Evolutionary conservation across 768 basidiomycete genomes (phyloP).

Genomic region (Clathrus columnatus): DNA sequence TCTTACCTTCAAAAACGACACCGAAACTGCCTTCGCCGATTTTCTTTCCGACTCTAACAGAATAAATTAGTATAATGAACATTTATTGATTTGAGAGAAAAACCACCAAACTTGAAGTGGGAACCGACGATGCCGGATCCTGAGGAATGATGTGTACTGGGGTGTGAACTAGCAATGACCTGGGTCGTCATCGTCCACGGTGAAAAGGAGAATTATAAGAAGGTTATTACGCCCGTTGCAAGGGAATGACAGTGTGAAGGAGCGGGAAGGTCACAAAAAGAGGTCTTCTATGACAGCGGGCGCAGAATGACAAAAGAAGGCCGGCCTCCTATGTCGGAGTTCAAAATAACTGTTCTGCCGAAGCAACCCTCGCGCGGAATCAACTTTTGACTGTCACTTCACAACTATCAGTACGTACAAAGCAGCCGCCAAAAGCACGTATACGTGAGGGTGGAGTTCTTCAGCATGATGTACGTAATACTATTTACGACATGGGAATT

Average conservation of each 20-base stretch:
- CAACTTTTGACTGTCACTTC: too few relatives aligned
- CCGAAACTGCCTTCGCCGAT: conserved; percentile 99
- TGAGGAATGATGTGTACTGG: conserved; percentile 8
- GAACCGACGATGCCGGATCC: conserved; percentile 9
- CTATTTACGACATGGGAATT: too few relatives aligned
- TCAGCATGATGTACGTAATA: too few relatives aligned
- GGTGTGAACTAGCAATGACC: conserved; percentile 12
- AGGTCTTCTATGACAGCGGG: background rate
- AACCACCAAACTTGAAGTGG: conserved; percentile 8
- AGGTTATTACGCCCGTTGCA: background rate
- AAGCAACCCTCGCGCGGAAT: too few relatives aligned
- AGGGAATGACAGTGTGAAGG: background rate
- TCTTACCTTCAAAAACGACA: conserved; percentile 89
- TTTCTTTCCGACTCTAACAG: conserved; percentile 83
- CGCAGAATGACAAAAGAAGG: background rate
- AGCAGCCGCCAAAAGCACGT: too few relatives aligned
- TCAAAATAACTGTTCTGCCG: background rate
- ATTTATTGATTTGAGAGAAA: background rate
- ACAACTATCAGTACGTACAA: too few relatives aligned
- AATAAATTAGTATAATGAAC: background rate
- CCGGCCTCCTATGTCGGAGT: background rate
- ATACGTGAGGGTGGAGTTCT: too few relatives aligned
- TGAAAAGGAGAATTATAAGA: background rate
- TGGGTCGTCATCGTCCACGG: conserved; percentile 12
- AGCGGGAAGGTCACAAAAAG: too few relatives aligned